Base-by-base conservation (phyloP, 2,329 filamentous ascomycete genomes). In the Colletotrichum sp. region DNA sequence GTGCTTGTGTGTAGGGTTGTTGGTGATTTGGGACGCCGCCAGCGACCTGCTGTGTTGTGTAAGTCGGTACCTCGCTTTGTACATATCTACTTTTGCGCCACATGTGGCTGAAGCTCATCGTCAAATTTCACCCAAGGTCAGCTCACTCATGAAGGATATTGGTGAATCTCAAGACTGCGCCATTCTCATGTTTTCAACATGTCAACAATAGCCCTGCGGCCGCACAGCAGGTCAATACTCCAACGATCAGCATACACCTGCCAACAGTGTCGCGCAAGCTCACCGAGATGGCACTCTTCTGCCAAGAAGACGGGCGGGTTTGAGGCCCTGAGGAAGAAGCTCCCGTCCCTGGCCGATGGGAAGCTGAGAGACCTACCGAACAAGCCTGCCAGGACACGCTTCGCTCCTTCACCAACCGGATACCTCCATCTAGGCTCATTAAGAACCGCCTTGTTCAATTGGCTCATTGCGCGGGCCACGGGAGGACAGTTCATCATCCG, bases 321-420 rank as follows among this genome's bases (percentile, higher is more conserved):
- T 18, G 55, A 78, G 28, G 76, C 75, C 24, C 48, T 78, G 55
- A 78, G 77, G 63, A 73, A 75, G 63, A 75, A 76, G 75, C 63
- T 77, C 6, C 77, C 76, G 24, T 61, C 75, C 28, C 72, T 77
- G 71, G 43, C 24, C 36, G 55, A 75, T 36, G 72, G 75, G 26
- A 69, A 59, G 34, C 72, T 76, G 21, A 60, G 65, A 43, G 75
- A 78, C 83, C 86, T 91, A 18, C 90, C 92, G 32, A 85, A 87
- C 32, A 84, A 82, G 8, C 94, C 94, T 61, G 78, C 79, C 12
- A 77, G 80, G 30, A 81, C 97, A 21, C 93, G 97, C 63, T 99
- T 99, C 84, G 97, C 98, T 2, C 97, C 97, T 1, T 99, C 97
- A 2, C 97, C 97, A 0, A 99, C 97, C 0, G 97, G 97, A 2